These are phyloP conservation scores for Margaritispora aquatica DNA, from an alignment of 495 filamentous ascomycete species.

Conservation along the genomic window DNA sequence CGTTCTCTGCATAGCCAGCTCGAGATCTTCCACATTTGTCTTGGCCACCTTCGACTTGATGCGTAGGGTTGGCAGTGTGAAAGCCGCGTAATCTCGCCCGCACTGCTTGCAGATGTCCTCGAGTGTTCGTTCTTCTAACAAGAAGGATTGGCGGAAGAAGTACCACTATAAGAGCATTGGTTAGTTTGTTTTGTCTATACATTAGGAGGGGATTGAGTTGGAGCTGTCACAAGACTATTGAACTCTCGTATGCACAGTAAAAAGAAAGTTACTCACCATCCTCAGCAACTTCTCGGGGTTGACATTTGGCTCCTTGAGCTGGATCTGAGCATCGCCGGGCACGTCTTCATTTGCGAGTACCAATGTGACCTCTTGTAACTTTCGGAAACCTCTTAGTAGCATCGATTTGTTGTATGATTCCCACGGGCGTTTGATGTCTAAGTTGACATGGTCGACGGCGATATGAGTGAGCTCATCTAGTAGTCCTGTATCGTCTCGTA, in stretches of 20 bases:
- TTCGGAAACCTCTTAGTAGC: conserved; percentile 36
- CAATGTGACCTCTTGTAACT: conserved; percentile 33
- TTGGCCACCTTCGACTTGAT: conserved; percentile 7
- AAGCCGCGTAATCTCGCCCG: conserved; percentile 14
- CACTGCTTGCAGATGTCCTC: conserved; percentile 10
- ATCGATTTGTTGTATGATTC: conserved; percentile 46
- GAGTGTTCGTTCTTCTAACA: conserved; percentile 14
- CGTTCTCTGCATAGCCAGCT: background rate
- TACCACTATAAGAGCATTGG: too few relatives aligned
- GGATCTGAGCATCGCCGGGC: conserved; percentile 4
- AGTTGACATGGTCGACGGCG: conserved; percentile 42
- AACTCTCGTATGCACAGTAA: too few relatives aligned
- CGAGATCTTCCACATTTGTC: background rate
- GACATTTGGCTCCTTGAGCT: conserved; percentile 7
- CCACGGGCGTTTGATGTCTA: conserved; percentile 42
- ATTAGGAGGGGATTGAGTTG: too few relatives aligned
- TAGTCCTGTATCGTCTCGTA: background rate
- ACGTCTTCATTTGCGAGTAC: conserved; percentile 20
- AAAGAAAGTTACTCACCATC: too few relatives aligned
- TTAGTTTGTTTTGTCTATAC: too few relatives aligned
- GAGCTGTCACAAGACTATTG: too few relatives aligned
- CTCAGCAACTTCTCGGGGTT: conserved; percentile 14
- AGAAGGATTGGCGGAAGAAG: conserved; percentile 19
- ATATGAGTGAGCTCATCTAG: conserved; percentile 20
- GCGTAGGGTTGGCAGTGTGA: conserved; percentile 9